phyloP scores from a whole-genome alignment of 2,329 filamentous ascomycete species.

The Venturia effusa region DNA sequence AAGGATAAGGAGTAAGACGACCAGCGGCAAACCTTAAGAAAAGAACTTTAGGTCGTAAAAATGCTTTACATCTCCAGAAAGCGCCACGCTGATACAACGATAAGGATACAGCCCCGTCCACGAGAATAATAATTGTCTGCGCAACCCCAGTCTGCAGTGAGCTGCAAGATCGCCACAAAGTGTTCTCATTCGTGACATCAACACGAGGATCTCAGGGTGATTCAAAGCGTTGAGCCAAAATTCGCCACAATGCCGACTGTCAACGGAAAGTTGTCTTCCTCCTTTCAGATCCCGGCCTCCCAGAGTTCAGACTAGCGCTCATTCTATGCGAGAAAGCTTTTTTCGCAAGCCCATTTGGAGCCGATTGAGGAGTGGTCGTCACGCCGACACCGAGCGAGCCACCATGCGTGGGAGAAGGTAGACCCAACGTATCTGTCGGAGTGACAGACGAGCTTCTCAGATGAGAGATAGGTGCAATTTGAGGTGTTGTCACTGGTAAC shows the following conservation, averaged over 20 bases:
- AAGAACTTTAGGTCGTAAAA: not conserved
- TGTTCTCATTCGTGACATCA: not conserved
- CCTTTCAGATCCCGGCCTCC: not conserved
- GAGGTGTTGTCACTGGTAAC: not conserved
- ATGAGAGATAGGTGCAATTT: not conserved
- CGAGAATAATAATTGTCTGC: not conserved
- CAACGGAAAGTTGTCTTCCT: not conserved
- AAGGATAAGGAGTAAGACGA: not conserved
- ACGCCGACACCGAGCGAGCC: not conserved
- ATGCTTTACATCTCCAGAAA: not conserved
- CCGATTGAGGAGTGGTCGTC: not conserved
- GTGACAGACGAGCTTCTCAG: conserved; percentile 1
- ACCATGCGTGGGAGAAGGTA: not conserved
- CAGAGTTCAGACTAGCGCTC: not conserved
- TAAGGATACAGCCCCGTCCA: not conserved
- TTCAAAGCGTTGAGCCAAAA: not conserved
- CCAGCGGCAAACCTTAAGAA: not conserved
- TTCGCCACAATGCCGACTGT: not conserved
- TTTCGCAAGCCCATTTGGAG: not conserved
- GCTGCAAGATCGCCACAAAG: not conserved
- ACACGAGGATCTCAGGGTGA: not conserved
- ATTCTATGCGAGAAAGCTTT: not conserved
- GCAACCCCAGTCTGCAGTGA: not conserved
- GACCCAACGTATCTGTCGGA: not conserved
- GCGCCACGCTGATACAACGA: not conserved